A percentile compares a stretch with the other conserved stretches of the same genome.
Conservation (phyloP, 2,329 filamentous ascomycete genomes). For the Aureobasidium vineae region DNA sequence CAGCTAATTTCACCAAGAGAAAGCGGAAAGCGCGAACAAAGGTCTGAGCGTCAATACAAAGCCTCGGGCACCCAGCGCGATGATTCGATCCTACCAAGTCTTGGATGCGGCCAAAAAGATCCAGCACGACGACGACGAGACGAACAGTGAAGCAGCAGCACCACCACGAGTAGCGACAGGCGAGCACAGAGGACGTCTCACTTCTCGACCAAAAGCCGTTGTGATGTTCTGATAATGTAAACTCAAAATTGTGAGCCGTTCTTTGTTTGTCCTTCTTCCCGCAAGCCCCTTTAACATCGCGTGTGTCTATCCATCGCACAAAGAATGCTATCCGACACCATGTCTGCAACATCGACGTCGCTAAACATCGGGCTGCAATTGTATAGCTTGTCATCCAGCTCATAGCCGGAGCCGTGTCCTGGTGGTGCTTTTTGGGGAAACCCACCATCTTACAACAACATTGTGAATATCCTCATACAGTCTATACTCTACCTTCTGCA, state of each 20-base stretch:
- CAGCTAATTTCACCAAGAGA: conserved; percentile 22
- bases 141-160: background rate
- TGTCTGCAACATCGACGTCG: background rate
- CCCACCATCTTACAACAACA: background rate
- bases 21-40: conserved; percentile 25
- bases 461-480: background rate
- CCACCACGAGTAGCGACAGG: conserved; percentile 18
- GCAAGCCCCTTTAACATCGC: background rate
- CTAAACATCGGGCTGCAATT: background rate
- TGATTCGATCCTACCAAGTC: background rate
- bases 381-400: background rate
- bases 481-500: background rate
- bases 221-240: conserved; percentile 24
- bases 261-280: conserved; percentile 22
- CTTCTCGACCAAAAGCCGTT: conserved; percentile 24
- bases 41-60: conserved; percentile 18
- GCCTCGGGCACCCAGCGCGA: conserved; percentile 11
- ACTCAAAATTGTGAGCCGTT: conserved; percentile 10
- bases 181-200: conserved; percentile 18
- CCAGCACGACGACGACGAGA: background rate
- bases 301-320: background rate
- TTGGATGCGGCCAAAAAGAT: background rate
- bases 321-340: background rate
- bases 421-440: background rate
- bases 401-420: no score